Evolutionary conservation across 2,329 filamentous ascomycete species (phyloP), one percentile per base, ranked within the genome.

Genomic region (Xylogone sp.): DNA sequence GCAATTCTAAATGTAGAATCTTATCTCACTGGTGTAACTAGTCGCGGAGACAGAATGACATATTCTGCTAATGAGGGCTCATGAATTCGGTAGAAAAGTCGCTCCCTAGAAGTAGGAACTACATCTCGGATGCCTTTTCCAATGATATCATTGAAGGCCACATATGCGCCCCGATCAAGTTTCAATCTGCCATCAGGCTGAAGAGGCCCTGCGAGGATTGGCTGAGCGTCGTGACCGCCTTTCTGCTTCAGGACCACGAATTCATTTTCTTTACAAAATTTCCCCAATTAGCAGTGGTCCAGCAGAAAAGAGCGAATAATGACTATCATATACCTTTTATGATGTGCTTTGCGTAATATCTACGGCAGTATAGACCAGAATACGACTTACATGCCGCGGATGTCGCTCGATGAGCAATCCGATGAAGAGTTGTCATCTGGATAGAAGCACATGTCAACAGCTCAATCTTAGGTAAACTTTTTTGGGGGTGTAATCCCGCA

Each of bases 11-110:
- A n/a, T n/a, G n/a, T n/a, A n/a, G 18, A 50, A 42, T 47, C 5
- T 39, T 5, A 29, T 68, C 77, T 64, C 73, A 87, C 83, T 61
- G 89, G 89, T 49, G 88, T 93, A n/a, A 91, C 88, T 13, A 86
- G 68, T 51, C 89, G 80, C 57, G 79, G 78, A 45, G 79, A 84
- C 53, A 86, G 71, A 45, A 81, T 75, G 49, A 90, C 81, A 70
- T 92, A 92, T 68, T 90, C 84, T 45, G 84, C 84, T 51, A 94
- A 71, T 0, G 84, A 85, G 16, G 88, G 86, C 56, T 83, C 78
- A 49, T 80, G 78, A 42, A 90, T 57, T 21, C 59, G 55, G 50
- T 62, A 68, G 21, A 53, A 42, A 7, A 48, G 39, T 19, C 56
- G 53, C 52, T 59, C 61, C 29, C 49, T 56, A 3, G 50, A 57